phyloP scores from a whole-genome alignment of 257 asterid genomes.

The Fraxinus quadrangulata region DNA sequence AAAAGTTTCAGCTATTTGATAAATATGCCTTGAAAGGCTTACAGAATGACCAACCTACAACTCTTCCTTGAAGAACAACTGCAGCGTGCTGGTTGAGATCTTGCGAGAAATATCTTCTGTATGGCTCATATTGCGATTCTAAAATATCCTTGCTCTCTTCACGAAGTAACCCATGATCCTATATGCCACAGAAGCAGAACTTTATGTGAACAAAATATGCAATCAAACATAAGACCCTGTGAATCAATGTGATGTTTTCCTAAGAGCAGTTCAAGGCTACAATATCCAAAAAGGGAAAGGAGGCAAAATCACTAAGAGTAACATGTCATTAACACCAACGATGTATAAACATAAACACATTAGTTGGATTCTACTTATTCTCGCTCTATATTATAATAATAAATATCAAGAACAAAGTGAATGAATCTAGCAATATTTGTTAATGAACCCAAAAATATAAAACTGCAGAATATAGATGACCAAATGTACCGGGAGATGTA shows the following conservation, averaged over 20 bases:
- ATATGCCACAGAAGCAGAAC: conserved; percentile 27
- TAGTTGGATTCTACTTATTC: not conserved
- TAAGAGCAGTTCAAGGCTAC: not conserved
- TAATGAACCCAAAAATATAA: conserved; percentile 18
- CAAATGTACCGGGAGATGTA: conserved; percentile 73
- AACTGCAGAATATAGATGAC: conserved; percentile 25
- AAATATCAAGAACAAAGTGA: conserved; percentile 14
- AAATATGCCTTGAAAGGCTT: conserved; percentile 7
- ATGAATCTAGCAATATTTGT: conserved; percentile 13
- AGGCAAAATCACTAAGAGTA: not conserved
- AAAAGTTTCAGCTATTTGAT: not conserved
- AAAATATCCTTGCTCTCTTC: conserved; percentile 63
- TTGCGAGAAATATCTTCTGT: conserved; percentile 75
- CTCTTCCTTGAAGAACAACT: conserved; percentile 97
- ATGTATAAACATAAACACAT: conserved; percentile 10
- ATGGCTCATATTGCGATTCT: conserved; percentile 85
- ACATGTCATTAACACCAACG: not conserved
- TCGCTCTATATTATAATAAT: conserved; percentile 10
- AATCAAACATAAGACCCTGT: conserved; percentile 12
- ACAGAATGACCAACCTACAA: conserved; percentile 56
- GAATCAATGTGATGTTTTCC: not conserved
- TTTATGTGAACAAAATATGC: conserved; percentile 5
- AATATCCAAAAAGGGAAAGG: not conserved
- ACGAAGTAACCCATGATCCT: conserved; percentile 85
- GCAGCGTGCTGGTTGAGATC: conserved; percentile 93